Evolutionary conservation across 73 alveolate genomes (phyloP), one percentile per base, ranked within the genome.

Genomic region (Blepharisma stoltei): DNA sequence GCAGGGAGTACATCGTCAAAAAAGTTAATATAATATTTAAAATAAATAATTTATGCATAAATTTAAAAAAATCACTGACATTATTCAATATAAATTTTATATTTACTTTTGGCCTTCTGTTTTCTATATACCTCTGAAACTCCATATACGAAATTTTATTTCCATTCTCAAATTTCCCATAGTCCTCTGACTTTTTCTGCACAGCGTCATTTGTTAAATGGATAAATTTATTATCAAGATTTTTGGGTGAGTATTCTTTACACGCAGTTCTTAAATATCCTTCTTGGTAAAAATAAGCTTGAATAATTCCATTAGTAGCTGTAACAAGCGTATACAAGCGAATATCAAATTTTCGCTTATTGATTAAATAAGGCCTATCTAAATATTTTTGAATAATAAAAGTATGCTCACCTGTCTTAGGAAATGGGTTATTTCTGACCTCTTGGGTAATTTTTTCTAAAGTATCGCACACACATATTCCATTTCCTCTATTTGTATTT

Each of bases 201-300:
- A 96, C 94, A 23, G 99, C 98, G 86, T 96, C 98, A 85, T 96
- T 96, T 0, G 99, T 96, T 67, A 96, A 86, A 84, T 96, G 99
- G 21, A 96, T 88, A 66, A 69, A 73, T 70, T 81, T 73, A 47
- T 87, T 80, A 41, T 84, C 85, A 18, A 93, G 81, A 54, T 85
- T 78, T 37, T 79, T 82, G 18, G 87, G 49, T 6, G 85, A 46
- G 81, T 81, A 93, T 66, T 88, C 95, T 73, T 85, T 90, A 45
- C 93, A 84, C 0, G 94, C 60, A 1, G 98, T 93, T 60, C 98
- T 86, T 27, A 93, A 55, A 66, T 93, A 93, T 50, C 95, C 93
- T 48, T 93, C 96, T 41, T 84, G 60, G 75, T 90, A 93, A 80
- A 83, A 89, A 67, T 89, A 92, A 41, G 85, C 93, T 80, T 71